A percentile compares a stretch with the other conserved stretches of the same genome.
These are phyloP conservation scores for Rhodotorula sp. DNA, from an alignment of 1,284 basidiomycete genomes.

Conservation along the genomic window DNA sequence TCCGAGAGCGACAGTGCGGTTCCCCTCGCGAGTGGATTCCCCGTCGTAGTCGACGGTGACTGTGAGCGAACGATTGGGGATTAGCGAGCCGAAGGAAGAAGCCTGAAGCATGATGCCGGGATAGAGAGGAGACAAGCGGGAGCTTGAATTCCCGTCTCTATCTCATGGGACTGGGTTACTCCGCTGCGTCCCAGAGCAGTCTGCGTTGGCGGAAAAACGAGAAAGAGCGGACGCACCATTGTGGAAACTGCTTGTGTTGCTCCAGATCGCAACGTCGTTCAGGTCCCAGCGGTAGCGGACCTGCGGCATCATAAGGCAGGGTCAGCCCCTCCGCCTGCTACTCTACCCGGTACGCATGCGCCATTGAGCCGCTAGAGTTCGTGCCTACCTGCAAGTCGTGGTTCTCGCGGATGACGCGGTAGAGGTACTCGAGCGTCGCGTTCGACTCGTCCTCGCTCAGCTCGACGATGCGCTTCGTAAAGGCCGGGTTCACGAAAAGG, in stretches of 20 bases:
- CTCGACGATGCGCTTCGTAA: conserved; percentile 4
- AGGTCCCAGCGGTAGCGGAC: conserved; percentile 54
- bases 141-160: too few relatives aligned
- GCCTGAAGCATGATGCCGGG: too few relatives aligned
- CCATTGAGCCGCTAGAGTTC: too few relatives aligned
- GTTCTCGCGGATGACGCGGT: conserved; percentile 45
- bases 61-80: too few relatives aligned
- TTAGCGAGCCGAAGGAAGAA: too few relatives aligned
- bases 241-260: conserved; percentile 54
- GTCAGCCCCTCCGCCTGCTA: too few relatives aligned
- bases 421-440: conserved; percentile 50
- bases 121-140: too few relatives aligned
- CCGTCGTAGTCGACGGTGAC: conserved; percentile 57
- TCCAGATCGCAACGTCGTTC: conserved; percentile 53
- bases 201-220: too few relatives aligned
- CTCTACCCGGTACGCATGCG: too few relatives aligned
- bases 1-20: conserved; percentile 64
- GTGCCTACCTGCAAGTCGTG: conserved; percentile 57
- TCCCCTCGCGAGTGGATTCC: conserved; percentile 56
- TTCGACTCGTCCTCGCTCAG: conserved; percentile 8
- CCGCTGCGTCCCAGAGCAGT: too few relatives aligned
- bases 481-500: conserved; percentile 3
- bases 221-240: not conserved
- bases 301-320: too few relatives aligned
- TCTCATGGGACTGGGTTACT: too few relatives aligned